Percentiles rank a stretch among this genome's conserved stretches.
Conservation (phyloP, 2,329 filamentous ascomycete species). For the Calonectria pseudoturangicola region DNA sequence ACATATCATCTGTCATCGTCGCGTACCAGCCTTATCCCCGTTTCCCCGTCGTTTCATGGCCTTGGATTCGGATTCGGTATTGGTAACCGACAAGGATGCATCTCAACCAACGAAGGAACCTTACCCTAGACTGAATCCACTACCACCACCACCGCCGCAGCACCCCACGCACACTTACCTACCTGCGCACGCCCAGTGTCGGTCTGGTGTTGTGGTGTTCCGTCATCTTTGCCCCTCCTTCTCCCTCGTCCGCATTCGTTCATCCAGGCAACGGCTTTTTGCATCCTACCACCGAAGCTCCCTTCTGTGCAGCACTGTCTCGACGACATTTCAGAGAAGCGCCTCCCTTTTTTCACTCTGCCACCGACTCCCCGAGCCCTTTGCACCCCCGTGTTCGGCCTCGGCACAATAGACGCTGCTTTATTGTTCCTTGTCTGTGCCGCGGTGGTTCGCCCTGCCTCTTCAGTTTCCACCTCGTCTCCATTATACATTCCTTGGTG, state of each 20-base stretch:
- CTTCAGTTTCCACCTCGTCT: slow-evolving; percentile 19
- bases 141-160: slow-evolving; percentile 15
- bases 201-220: slow-evolving; percentile 39
- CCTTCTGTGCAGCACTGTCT: slow-evolving; percentile 8
- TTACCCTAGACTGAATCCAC: slow-evolving; percentile 40
- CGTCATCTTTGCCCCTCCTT: slow-evolving; percentile 52
- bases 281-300: slow-evolving; percentile 26
- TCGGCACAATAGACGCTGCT: slow-evolving; percentile 16
- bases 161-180: slow-evolving; percentile 27
- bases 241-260: slow-evolving; percentile 36
- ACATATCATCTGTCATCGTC: slow-evolving; percentile 31
- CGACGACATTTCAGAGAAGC: slow-evolving; percentile 20
- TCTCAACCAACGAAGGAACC: slow-evolving; percentile 28
- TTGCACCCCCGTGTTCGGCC: not conserved
- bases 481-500: slow-evolving; percentile 21
- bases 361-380: slow-evolving; percentile 2
- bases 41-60: slow-evolving; percentile 37
- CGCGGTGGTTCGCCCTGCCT: slow-evolving; percentile 23
- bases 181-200: slow-evolving; percentile 13
- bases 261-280: slow-evolving; percentile 31
- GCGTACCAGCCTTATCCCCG: slow-evolving; percentile 33
- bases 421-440: slow-evolving; percentile 16
- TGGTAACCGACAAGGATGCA: slow-evolving; percentile 19
- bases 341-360: slow-evolving; percentile 25
- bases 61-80: slow-evolving; percentile 35